Evolutionary conservation across 2,329 filamentous ascomycete genomes (phyloP), one percentile per base, ranked within the genome.

Genomic region (Davidsoniella neocaledoniae): DNA sequence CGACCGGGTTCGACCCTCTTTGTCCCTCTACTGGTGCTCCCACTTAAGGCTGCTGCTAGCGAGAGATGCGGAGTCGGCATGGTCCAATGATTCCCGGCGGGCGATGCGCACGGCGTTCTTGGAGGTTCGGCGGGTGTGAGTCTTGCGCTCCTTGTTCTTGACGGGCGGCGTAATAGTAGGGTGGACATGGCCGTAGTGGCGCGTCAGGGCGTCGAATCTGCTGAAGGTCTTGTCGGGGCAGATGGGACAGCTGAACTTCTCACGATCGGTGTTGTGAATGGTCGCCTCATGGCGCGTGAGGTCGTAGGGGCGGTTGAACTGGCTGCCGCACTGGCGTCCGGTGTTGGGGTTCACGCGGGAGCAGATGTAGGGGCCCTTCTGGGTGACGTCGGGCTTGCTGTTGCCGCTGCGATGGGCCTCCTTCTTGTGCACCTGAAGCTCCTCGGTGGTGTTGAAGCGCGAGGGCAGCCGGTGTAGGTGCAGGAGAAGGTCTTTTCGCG

Each of bases 161-260:
- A 84, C 82, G n/a, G 82, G 80, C 57, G 85, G 81, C 55, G 88
- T 83, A 50, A 90, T 74, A 54, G 94, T 86, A 0, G 90, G 88
- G 63, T 95, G 90, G 55, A 93, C 90, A 45, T 95, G 88, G 36
- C 87, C 79, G 73, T 94, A 93, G 62, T 98, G 91, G 54, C 91
- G 73, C 12, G 90, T 96, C 44, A 96, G 72, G 1, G 91, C 91
- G 68, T 98, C 91, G 55, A 90, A 91, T 52, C 91, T 79, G 58
- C 87, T 94, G 61, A 98, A 98, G 0, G 86, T 93, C 73, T 96
- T 96, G 61, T 96, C 90, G 59, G 96, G 88, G 66, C 91, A 98
- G 44, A 94, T 68, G 55, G 88, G 80, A 65, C 91, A 98, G 42
- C 86, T 81, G 6, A 95, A 87, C 69, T 96, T 96, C 63, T 88